Conservation (phyloP, 2,329 filamentous ascomycete genomes). For the Talaromyces pinophilus region DNA sequence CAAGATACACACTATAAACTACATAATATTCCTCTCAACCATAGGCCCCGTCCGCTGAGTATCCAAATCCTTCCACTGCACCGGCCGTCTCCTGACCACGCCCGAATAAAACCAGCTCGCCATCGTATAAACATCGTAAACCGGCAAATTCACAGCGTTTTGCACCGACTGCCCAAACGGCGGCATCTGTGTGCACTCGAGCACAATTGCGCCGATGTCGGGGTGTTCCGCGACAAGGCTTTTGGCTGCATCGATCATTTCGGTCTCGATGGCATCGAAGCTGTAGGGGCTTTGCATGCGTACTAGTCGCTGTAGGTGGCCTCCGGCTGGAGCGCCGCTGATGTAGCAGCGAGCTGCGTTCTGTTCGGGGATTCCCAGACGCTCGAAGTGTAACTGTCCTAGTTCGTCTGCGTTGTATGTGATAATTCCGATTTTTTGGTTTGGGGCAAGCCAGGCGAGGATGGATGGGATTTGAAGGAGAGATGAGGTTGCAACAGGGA, state of each 20-base stretch:
- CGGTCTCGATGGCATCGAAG: conserved; percentile 10
- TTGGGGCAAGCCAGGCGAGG: conserved; percentile 30
- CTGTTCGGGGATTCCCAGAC: conserved; percentile 25
- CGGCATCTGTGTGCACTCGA: conserved; percentile 45
- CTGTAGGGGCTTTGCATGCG: conserved; percentile 13
- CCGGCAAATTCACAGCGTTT: conserved; percentile 32
- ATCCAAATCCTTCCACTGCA: conserved; percentile 16
- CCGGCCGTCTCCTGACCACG: conserved; percentile 25
- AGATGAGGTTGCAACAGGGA: conserved; percentile 42
- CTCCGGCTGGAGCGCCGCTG: conserved; percentile 25
- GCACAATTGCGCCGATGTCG: conserved; percentile 31
- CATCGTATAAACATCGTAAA: conserved; percentile 43
- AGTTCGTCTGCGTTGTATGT: conserved; percentile 36
- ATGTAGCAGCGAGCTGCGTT: conserved; percentile 27
- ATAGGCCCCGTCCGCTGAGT: conserved; percentile 17
- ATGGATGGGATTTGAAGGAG: conserved; percentile 40
- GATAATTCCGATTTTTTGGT: conserved; percentile 34
- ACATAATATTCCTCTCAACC: conserved; percentile 18
- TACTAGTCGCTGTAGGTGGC: conserved; percentile 12
- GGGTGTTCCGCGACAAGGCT: conserved; percentile 14
- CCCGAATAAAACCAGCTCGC: conserved; percentile 42
- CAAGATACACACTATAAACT: background rate
- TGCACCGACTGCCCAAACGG: conserved; percentile 38
- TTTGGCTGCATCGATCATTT: conserved; percentile 13
- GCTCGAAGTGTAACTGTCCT: conserved; percentile 18